Evolutionary conservation across 1,139 yeast genomes (phyloP), one percentile per base, ranked within the genome.

Genomic region (Sugiyamaella paludigena): DNA sequence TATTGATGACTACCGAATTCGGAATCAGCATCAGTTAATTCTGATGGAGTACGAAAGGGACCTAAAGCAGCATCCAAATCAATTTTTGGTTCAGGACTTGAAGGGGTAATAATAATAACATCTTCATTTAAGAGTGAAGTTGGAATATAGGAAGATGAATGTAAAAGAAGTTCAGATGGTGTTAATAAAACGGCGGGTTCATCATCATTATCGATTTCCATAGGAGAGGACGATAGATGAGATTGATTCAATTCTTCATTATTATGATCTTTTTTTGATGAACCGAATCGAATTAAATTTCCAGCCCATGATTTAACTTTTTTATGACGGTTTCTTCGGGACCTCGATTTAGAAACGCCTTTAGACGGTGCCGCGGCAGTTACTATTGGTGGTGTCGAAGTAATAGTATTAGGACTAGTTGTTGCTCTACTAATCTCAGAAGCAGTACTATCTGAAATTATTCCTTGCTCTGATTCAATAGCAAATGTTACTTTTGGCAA

Each of bases 1-100:
- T 44, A 53, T 36, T 43, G 47, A 26, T 47, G 47, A 15, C 49
- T 41, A 16, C 49, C 54, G 33, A 48, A 51, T 40, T 48, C 53
- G 8, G 50, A 28, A 45, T 44, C 47, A 26, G 39, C 2, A 16
- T 42, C 12, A 15, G 19, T 24, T 29, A 41, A 42, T 15, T 26
- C 13, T 4, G 48, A 41, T 7, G 50, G 55, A 15, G 51, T 54
- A 1, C 53, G 46, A 39, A 58, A 57, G 4, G 63, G 65, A 43
- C 59, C 57, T 40, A 65, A 51, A 1, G 70, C 71, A 26, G 63
- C 68, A 47, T 67, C 67, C 7, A 67, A 56, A 40, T 67, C 70
- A 33, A 67, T 67, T 12, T 51, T 48, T 7, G 59, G 58, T 38
- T 53, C 58, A 9, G 53, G 54, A 15, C 40, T 30, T 11, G 19